Percentiles rank a stretch among this genome's conserved stretches.
Evolutionary conservation across 1,139 yeast genomes (phyloP).

Genomic region (Saccharomyces hybrid): DNA sequence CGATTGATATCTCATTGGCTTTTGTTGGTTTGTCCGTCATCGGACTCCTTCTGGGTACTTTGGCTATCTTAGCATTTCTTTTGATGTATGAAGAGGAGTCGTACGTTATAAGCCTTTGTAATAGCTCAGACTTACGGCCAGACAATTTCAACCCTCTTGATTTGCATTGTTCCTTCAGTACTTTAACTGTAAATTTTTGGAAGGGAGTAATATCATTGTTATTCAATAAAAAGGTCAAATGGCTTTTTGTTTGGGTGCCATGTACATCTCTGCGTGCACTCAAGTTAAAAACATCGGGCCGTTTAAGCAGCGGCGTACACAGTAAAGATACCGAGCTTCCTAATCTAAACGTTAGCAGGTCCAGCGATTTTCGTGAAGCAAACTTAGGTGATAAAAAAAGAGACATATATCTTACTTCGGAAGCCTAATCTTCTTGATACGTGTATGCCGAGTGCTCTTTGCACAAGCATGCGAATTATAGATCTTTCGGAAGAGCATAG

Average conservation of each 20-base stretch:
- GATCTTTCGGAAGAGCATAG: not conserved
- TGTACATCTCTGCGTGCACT: conserved; percentile 33
- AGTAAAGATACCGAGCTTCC: not conserved
- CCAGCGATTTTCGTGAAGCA: not conserved
- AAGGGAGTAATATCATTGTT: conserved; percentile 20
- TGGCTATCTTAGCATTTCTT: not conserved
- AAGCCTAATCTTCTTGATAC: not conserved
- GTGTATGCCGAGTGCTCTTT: not conserved
- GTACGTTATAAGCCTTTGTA: conserved; percentile 37
- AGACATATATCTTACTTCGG: not conserved
- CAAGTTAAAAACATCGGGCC: not conserved
- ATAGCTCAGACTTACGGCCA: conserved; percentile 49
- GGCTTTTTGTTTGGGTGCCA: conserved; percentile 35
- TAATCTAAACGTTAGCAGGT: not conserved
- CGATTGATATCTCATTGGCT: not conserved
- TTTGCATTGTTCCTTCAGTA: conserved; percentile 48
- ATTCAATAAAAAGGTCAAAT: conserved; percentile 31
- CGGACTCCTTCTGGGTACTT: not conserved
- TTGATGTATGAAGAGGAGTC: not conserved
- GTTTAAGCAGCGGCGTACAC: not conserved
- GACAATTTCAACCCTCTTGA: conserved; percentile 48
- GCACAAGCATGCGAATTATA: not conserved
- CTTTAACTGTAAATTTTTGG: conserved; percentile 35
- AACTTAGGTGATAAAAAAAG: not conserved
- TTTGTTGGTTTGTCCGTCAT: not conserved